phyloP scores from a whole-genome alignment of 108 stramenopile genomes.

The Seminavis robusta region DNA sequence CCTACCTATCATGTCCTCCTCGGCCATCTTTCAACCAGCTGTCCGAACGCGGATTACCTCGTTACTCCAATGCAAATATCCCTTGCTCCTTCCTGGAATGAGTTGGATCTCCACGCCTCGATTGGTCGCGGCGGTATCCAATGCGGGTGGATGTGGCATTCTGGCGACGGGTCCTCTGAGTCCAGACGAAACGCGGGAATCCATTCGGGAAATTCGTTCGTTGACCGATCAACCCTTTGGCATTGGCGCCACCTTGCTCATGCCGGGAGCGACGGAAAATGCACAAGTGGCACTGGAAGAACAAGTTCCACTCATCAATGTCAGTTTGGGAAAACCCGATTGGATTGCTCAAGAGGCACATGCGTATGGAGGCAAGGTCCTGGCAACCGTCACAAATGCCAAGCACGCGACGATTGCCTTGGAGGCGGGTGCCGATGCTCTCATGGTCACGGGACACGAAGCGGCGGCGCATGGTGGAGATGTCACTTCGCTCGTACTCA shows the following conservation, averaged over 20 bases:
- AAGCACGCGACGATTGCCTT: slow-evolving; percentile 70
- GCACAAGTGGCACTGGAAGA: slow-evolving; percentile 82
- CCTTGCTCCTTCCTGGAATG: slow-evolving; percentile 84
- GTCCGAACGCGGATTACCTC: slow-evolving; percentile 59
- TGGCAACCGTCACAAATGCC: slow-evolving; percentile 78
- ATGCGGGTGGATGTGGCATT: slow-evolving; percentile 82
- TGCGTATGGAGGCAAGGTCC: slow-evolving; percentile 71
- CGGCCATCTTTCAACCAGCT: no score
- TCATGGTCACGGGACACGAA: slow-evolving; percentile 88
- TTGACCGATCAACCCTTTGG: slow-evolving; percentile 78
- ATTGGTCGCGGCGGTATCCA: slow-evolving; percentile 88
- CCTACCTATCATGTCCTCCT: no score
- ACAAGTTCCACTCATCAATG: slow-evolving; percentile 81
- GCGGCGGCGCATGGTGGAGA: slow-evolving; percentile 92
- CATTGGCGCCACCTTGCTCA: slow-evolving; percentile 78
- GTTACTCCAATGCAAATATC: slow-evolving; percentile 72
- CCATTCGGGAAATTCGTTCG: slow-evolving; percentile 59
- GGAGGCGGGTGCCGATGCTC: slow-evolving; percentile 75
- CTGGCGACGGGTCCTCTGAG: slow-evolving; percentile 84
- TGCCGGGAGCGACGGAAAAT: slow-evolving; percentile 86
- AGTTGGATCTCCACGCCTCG: slow-evolving; percentile 73
- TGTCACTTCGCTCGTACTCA: slow-evolving; percentile 72
- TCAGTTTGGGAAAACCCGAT: slow-evolving; percentile 81
- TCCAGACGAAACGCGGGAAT: slow-evolving; percentile 56
- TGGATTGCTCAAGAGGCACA: slow-evolving; percentile 78